These are phyloP conservation scores for Fistulinella prunicolor DNA, from an alignment of 768 basidiomycete genomes.

Conservation along the genomic window DNA sequence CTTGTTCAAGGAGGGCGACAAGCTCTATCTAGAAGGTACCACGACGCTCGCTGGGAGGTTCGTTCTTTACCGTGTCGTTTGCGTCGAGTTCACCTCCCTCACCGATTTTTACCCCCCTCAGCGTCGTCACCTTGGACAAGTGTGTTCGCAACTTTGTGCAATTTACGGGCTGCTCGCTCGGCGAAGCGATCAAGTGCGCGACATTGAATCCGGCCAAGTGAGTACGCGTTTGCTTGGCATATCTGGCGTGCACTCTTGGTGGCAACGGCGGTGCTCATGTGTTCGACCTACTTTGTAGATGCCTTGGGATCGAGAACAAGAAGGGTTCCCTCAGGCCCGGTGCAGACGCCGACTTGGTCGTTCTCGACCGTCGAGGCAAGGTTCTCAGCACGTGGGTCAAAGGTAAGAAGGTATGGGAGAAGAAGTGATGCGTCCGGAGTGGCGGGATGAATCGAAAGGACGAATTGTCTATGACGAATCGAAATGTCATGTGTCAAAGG, in stretches of 20 bases:
- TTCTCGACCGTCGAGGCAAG: conserved; percentile 65
- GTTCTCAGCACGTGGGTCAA: conserved; percentile 74
- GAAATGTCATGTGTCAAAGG: no score
- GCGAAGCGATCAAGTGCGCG: conserved; percentile 81
- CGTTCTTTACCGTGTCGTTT: conserved; percentile 12
- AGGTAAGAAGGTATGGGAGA: conserved; percentile 69
- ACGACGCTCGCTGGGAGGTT: conserved; percentile 87
- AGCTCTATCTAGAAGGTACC: conserved; percentile 80
- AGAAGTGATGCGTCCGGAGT: conserved; percentile 17
- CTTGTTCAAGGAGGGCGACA: conserved; percentile 78
- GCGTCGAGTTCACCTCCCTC: background rate
- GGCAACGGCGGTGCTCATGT: background rate
- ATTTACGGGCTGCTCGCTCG: conserved; percentile 81
- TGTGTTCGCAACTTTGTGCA: conserved; percentile 82
- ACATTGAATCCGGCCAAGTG: conserved; percentile 83
- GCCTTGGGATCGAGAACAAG: conserved; percentile 71
- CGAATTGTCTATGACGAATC: no score
- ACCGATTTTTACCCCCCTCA: conserved; percentile 21
- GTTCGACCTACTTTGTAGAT: conserved; percentile 38
- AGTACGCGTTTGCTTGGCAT: no score
- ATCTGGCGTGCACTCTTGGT: no score
- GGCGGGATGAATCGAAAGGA: no score
- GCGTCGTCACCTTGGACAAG: conserved; percentile 78
- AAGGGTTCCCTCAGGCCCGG: conserved; percentile 82
- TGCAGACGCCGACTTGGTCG: conserved; percentile 83